Percentiles rank a stretch among this genome's conserved stretches.
Conservation (phyloP, 352 stramenopile genomes). For the Pythium brassicae region DNA sequence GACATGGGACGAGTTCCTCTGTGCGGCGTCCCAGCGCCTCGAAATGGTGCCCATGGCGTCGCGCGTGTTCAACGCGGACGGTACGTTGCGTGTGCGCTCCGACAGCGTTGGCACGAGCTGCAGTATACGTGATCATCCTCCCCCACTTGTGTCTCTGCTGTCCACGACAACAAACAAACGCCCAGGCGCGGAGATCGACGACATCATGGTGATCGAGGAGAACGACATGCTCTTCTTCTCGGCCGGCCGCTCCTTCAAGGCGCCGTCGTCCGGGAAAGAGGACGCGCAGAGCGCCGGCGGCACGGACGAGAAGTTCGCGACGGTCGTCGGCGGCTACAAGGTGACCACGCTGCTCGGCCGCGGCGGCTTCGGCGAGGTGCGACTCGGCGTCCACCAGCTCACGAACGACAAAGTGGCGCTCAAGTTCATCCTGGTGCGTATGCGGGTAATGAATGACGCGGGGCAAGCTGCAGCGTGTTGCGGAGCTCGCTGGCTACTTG, state of each 20-base stretch:
- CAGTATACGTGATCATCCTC: neutral
- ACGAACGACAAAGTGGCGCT: constrained; percentile 85
- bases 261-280: constrained; percentile 45
- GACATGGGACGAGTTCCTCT: constrained; percentile 84
- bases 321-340: constrained; percentile 79
- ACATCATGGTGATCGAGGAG: constrained; percentile 90
- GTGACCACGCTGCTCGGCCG: constrained; percentile 71
- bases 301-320: constrained; percentile 49
- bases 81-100: constrained; percentile 9
- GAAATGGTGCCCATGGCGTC: constrained; percentile 83
- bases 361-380: constrained; percentile 79
- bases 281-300: constrained; percentile 26
- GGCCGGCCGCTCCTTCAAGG: constrained; percentile 70
- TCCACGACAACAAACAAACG: neutral
- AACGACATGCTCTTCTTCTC: constrained; percentile 90
- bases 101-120: neutral
- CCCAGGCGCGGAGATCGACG: constrained; percentile 76
- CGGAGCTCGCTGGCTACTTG: too few relatives aligned
- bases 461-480: too few relatives aligned
- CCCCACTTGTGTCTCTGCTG: neutral
- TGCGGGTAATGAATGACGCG: neutral
- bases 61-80: constrained; percentile 81
- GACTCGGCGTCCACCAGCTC: constrained; percentile 74
- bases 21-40: constrained; percentile 70
- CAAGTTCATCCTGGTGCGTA: constrained; percentile 77